Conservation (phyloP, 2,329 filamentous ascomycete species). For the Mollisiaceae sp. region DNA sequence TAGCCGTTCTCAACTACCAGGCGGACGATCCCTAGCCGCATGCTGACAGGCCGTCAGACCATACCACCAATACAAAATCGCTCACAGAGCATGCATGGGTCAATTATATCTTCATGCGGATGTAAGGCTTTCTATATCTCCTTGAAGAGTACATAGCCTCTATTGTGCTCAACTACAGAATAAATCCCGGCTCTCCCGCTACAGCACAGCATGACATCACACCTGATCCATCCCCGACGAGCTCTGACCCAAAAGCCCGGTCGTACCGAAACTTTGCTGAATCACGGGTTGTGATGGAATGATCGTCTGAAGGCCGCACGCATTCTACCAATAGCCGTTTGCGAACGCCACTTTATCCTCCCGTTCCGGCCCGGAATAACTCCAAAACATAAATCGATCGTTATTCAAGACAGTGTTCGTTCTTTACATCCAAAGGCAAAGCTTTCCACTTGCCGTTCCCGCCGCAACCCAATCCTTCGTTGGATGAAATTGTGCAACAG, state of each 20-base stretch:
- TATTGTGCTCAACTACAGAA: background rate
- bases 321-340: conserved; percentile 7
- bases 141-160: background rate
- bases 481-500: conserved; percentile 89
- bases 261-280: background rate
- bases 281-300: background rate
- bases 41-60: conserved; percentile 3
- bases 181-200: background rate
- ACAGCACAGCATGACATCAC: conserved; percentile 3
- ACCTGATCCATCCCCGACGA: background rate
- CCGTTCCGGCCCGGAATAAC: conserved; percentile 1
- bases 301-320: background rate
- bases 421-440: conserved; percentile 82
- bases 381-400: background rate
- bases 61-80: background rate
- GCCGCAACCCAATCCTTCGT: conserved; percentile 89
- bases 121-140: background rate
- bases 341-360: background rate
- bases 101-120: background rate
- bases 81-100: background rate
- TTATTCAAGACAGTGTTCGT: background rate
- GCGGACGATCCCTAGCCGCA: conserved; percentile 8
- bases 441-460: conserved; percentile 88
- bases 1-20: conserved; percentile 1
- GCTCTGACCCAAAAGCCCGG: background rate